Conservation (phyloP, 805 yeast genomes). For the Metschnikowia lochheadii region DNA sequence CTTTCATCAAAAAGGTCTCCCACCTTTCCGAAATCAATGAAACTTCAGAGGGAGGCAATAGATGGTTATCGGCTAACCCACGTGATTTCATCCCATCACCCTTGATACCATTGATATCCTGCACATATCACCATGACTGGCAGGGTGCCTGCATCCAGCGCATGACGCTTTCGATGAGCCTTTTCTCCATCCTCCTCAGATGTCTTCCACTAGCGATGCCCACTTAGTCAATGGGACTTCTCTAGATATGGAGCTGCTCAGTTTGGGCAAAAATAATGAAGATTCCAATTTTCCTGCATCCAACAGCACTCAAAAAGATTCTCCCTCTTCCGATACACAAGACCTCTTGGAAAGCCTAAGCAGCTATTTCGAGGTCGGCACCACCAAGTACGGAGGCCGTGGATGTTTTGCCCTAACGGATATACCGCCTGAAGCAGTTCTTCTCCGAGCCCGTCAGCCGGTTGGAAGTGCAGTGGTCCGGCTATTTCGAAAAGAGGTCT, state of each 20-base stretch:
- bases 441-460: constrained; percentile 40
- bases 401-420: constrained; percentile 49
- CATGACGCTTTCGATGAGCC: background rate
- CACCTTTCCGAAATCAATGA: no score
- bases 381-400: constrained; percentile 52
- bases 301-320: no score
- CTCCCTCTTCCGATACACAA: background rate
- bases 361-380: constrained; percentile 26
- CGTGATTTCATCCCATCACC: no score
- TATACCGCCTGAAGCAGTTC: constrained; percentile 39
- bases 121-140: background rate
- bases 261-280: background rate
- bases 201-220: background rate
- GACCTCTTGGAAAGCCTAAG: constrained; percentile 10
- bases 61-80: no score
- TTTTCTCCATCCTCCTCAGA: background rate
- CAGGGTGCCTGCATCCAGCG: background rate
- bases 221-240: background rate
- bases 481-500: constrained; percentile 61
- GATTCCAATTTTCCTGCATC: background rate
- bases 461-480: constrained; percentile 45
- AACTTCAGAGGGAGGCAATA: no score
- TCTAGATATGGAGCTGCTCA: background rate
- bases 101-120: background rate
- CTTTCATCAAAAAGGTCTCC: no score